These are phyloP conservation scores for Perkinsus olseni DNA, from an alignment of 169 alveolate species.

Conservation along the genomic window DNA sequence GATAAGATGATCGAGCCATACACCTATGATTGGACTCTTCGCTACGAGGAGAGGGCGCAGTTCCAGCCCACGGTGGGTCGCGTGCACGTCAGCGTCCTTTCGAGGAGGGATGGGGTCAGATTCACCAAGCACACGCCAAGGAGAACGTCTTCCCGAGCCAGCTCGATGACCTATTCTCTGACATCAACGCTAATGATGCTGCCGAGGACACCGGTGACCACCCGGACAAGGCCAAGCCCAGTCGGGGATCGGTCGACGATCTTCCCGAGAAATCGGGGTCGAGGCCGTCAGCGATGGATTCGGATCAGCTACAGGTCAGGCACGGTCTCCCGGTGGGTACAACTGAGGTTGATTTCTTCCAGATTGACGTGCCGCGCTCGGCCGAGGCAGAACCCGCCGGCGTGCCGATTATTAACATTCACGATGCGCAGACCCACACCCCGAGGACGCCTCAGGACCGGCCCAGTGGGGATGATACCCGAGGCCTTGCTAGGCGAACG, in stretches of 20 bases:
- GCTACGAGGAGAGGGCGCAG: not conserved
- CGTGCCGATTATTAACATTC: not conserved
- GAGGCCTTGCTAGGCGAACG: not conserved
- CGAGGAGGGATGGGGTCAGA: not conserved
- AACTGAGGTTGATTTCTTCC: not conserved
- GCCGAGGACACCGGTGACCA: not conserved
- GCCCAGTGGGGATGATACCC: not conserved
- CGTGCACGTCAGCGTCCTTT: not conserved
- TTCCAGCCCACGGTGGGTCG: not conserved
- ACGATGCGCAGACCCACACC: not conserved
- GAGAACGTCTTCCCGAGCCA: not conserved
- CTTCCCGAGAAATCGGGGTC: not conserved
- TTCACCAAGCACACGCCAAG: not conserved
- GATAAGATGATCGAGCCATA: not conserved
- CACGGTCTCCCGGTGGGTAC: no score
- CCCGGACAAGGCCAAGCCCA: not conserved
- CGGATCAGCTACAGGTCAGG: no score
- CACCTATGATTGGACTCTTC: not conserved
- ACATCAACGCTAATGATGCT: not conserved
- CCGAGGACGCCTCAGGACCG: not conserved
- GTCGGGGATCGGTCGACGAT: not conserved
- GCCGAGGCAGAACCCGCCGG: not conserved
- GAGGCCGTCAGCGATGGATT: not conserved
- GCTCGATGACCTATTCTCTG: not conserved
- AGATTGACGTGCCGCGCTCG: not conserved